A percentile compares a stretch with the other conserved stretches of the same genome.
Evolutionary conservation across 75 land plant species (phyloP).

Genomic region (Picea glauca): DNA sequence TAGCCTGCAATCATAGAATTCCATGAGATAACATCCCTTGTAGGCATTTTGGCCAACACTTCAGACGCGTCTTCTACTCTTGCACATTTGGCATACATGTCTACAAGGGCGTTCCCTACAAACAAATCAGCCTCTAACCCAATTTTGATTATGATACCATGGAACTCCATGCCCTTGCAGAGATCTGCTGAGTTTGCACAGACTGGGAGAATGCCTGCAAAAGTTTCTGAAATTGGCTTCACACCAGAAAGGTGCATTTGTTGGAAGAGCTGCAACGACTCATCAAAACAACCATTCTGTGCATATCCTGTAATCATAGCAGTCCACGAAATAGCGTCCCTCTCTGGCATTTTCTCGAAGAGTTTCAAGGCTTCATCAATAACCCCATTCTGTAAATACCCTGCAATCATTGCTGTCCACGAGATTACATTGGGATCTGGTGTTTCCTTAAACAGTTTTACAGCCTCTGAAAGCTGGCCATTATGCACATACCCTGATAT

Average conservation of each 20-base stretch:
- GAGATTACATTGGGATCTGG: constrained; percentile 9
- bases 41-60: constrained; percentile 12
- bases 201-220: constrained; percentile 46
- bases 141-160: constrained; percentile 9
- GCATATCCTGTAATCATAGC: constrained; percentile 58
- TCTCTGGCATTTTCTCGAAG: constrained; percentile 56
- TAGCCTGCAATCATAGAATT: constrained; percentile 22
- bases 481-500: constrained; percentile 15
- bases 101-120: constrained; percentile 19
- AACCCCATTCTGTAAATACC: constrained; percentile 15
- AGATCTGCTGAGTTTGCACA: constrained; percentile 52
- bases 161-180: constrained; percentile 12
- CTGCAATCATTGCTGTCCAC: constrained; percentile 15
- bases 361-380: constrained; percentile 46
- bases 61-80: constrained; percentile 8
- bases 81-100: constrained; percentile 22
- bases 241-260: constrained; percentile 47
- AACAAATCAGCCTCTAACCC: constrained; percentile 13
- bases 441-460: constrained; percentile 12
- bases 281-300: constrained; percentile 45
- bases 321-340: constrained; percentile 62
- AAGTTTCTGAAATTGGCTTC: constrained; percentile 35
- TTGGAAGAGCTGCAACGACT: constrained; percentile 56
- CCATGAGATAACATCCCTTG: constrained; percentile 19
- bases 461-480: constrained; percentile 13